A percentile compares a stretch with the other conserved stretches of the same genome.
These are phyloP conservation scores for Calcarisporium arbuscula DNA, from an alignment of 2,329 filamentous ascomycete genomes.

Conservation along the genomic window DNA sequence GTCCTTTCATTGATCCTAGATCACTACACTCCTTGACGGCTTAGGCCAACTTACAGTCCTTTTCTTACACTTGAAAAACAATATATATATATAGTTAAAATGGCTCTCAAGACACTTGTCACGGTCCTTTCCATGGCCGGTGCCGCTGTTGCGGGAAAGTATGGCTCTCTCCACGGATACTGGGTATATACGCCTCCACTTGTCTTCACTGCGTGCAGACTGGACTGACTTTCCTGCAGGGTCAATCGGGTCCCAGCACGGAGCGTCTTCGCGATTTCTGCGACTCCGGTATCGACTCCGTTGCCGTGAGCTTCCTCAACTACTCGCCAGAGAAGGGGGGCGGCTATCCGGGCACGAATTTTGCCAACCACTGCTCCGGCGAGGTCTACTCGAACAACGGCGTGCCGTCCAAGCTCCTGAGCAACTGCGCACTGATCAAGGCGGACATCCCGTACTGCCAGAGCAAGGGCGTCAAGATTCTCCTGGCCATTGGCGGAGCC, in stretches of 20 bases:
- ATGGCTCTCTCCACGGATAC: slow-evolving; percentile 32
- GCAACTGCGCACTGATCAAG: slow-evolving; percentile 28
- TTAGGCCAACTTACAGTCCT: slow-evolving; percentile 28
- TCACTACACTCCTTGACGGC: slow-evolving; percentile 25
- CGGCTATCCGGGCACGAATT: slow-evolving; percentile 32
- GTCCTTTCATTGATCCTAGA: slow-evolving; percentile 32
- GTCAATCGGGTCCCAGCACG: no score
- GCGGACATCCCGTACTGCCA: slow-evolving; percentile 36
- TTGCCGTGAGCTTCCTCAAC: slow-evolving; percentile 33
- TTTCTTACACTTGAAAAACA: no score
- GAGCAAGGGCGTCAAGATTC: slow-evolving; percentile 33
- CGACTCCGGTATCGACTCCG: slow-evolving; percentile 28
- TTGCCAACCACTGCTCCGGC: slow-evolving; percentile 31
- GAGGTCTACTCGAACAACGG: slow-evolving; percentile 18
- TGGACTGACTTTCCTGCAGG: no score
- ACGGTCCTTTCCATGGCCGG: slow-evolving; percentile 14
- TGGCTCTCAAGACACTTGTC: no score
- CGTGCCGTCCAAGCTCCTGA: slow-evolving; percentile 23
- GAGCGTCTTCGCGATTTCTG: slow-evolving; percentile 29
- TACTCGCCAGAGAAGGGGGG: slow-evolving; percentile 28
- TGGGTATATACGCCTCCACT: slow-evolving; percentile 28
- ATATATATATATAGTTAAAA: no score
- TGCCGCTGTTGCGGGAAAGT: slow-evolving; percentile 15
- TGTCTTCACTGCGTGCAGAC: no score
- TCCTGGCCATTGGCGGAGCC: slow-evolving; percentile 35